Evolutionary conservation across 2,329 filamentous ascomycete species (phyloP).

Genomic region (Cytospora paraplurivora): DNA sequence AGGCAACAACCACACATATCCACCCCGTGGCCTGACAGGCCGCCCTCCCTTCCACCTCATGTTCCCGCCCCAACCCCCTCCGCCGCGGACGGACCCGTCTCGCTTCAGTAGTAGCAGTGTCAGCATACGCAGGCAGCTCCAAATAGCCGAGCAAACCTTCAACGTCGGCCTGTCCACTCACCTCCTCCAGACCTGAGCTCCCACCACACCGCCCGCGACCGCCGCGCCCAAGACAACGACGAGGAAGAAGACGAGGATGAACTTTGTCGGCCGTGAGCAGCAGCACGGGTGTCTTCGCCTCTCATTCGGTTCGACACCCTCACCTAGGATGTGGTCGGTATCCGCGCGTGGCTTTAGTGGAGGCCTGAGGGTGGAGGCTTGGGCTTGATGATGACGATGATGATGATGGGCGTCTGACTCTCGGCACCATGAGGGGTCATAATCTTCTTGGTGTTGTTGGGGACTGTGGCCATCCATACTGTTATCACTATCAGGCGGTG

Average conservation of each 20-base stretch:
- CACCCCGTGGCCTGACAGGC: not conserved
- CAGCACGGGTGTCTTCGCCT: not conserved
- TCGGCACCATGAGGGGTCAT: not conserved
- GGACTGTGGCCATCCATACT: not conserved
- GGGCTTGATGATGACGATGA: not conserved
- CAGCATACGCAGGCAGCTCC: not conserved
- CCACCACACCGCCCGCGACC: not conserved
- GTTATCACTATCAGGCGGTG: not conserved
- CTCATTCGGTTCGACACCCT: not conserved
- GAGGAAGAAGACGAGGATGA: not conserved
- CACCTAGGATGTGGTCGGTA: not conserved
- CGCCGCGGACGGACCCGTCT: not conserved
- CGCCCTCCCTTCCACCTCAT: not conserved
- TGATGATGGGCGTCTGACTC: not conserved
- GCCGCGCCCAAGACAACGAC: not conserved
- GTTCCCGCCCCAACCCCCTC: not conserved
- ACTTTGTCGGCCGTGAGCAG: not conserved
- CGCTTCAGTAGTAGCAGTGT: not conserved
- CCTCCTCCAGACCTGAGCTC: not conserved
- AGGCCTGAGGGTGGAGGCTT: not conserved
- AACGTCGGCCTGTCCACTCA: not conserved
- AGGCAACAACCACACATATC: no score
- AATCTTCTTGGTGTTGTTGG: not conserved
- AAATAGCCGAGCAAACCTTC: not conserved
- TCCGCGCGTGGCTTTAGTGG: not conserved